Evolutionary conservation across 192 early-diverging fungal genomes (phyloP).

Genomic region (Chytriomyces sp.): DNA sequence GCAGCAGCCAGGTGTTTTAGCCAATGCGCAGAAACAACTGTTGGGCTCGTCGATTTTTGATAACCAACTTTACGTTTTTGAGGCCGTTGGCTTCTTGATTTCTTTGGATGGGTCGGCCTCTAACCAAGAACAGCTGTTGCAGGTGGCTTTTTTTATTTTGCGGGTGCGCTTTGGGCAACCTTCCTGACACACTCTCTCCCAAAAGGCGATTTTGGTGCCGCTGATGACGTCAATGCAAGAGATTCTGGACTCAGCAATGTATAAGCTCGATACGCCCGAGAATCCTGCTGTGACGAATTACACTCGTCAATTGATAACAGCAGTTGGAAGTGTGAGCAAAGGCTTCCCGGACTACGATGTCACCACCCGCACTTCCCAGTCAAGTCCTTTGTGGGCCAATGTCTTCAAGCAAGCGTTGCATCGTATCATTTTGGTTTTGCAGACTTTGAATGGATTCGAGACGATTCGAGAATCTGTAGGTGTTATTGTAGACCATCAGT

Average conservation of each 20-base stretch:
- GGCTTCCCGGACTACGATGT: conserved; percentile 66
- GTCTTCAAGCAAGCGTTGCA: conserved; percentile 73
- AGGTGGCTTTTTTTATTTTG: conserved; percentile 27
- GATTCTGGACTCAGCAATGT: conserved; percentile 64
- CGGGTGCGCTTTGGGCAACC: not conserved
- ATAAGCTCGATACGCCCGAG: conserved; percentile 62
- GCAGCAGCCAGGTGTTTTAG: conserved; percentile 37
- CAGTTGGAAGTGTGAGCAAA: conserved; percentile 83
- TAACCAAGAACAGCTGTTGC: conserved; percentile 68
- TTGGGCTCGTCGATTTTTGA: conserved; percentile 66
- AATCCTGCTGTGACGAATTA: conserved; percentile 73
- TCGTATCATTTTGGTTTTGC: conserved; percentile 14
- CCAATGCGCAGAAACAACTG: conserved; percentile 49
- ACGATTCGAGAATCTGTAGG: conserved; percentile 49
- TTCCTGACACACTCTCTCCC: not conserved
- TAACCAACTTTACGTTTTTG: conserved; percentile 87
- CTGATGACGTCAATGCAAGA: conserved; percentile 77
- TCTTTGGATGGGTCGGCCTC: conserved; percentile 70
- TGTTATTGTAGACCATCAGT: conserved; percentile 34
- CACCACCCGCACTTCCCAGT: conserved; percentile 12
- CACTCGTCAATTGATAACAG: conserved; percentile 79
- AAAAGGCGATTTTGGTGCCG: conserved; percentile 74
- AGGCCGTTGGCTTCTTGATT: conserved; percentile 90
- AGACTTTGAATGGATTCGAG: conserved; percentile 38
- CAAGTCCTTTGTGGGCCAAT: conserved; percentile 57